Evolutionary conservation across 2,329 filamentous ascomycete species (phyloP), one percentile per base, ranked within the genome.

Genomic region (Blastomyces emzantsi): DNA sequence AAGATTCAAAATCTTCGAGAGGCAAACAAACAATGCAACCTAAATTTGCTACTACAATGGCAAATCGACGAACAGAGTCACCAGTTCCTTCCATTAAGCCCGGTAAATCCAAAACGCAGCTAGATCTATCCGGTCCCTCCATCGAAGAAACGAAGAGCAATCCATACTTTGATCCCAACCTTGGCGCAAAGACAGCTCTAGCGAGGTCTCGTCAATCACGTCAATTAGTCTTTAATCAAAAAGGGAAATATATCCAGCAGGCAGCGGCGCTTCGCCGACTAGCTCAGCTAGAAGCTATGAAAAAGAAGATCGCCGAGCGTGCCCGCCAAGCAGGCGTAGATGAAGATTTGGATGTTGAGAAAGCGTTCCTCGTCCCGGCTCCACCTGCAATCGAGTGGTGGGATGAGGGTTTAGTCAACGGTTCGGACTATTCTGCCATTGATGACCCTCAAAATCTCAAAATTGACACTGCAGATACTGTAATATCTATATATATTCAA

Each of bases 361-460:
- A 93, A 75, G 90, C 91, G 41, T 97, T 93, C 73, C 77, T 94
- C 3, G 85, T 97, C 6, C 88, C 93, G 66, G 82, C 83, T 41
- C 94, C 94, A 11, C 94, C 94, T 3, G 88, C 88, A 8, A 83
- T 97, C 52, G 94, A 99, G 75, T 99, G 94, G 94, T 97, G 93
- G 90, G 94, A 99, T 70, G 92, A 97, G 77, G 90, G 87, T 2
- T 79, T 97, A 22, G 82, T 96, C 19, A 83, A 89, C 61, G 90
- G 88, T 52, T 83, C 84, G 52, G 87, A 83, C 63, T 97, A 97
- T 77, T 83, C 87, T 64, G 81, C 83, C 65, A 84, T 94, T 64
- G 84, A 88, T 33, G 79, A 88, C 64, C 79, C 83, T 0, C 77
- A 78, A 19, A 86, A 84, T 54, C 79, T 94, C 65, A 94, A 92